Conservation (phyloP, 1,139 yeast species). For the Blastobotrys illinoisensis region DNA sequence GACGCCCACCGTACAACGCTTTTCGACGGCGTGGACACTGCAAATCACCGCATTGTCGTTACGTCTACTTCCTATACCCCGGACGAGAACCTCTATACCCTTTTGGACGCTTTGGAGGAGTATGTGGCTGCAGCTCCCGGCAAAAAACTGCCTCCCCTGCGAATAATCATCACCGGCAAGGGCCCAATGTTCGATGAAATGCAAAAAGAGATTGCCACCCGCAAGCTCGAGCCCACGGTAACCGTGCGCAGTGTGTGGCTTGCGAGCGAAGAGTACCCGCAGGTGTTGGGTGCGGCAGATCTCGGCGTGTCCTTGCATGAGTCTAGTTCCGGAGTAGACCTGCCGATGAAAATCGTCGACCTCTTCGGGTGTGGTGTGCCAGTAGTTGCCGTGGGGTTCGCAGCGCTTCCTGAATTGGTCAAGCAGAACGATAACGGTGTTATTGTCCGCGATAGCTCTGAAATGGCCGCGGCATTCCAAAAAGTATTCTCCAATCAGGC, state of each 20-base stretch:
- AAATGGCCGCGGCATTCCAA: slow-evolving; percentile 47
- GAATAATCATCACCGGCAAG: slow-evolving; percentile 83
- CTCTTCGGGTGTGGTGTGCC: slow-evolving; percentile 97
- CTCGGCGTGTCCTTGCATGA: slow-evolving; percentile 85
- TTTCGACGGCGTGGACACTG: slow-evolving; percentile 36
- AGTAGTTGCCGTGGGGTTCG: slow-evolving; percentile 70
- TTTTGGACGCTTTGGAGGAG: slow-evolving; percentile 60
- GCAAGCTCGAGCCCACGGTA: slow-evolving; percentile 32
- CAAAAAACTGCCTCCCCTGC: slow-evolving; percentile 28
- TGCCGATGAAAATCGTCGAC: slow-evolving; percentile 97
- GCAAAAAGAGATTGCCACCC: slow-evolving; percentile 37
- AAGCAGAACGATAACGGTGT: slow-evolving; percentile 43
- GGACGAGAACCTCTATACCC: slow-evolving; percentile 77
- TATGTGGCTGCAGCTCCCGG: slow-evolving; percentile 32
- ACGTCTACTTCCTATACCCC: slow-evolving; percentile 94
- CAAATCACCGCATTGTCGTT: slow-evolving; percentile 55
- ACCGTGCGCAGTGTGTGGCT: slow-evolving; percentile 70
- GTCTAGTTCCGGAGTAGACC: slow-evolving; percentile 87
- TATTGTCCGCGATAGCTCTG: slow-evolving; percentile 40
- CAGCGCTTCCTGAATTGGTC: slow-evolving; percentile 44
- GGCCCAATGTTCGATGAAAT: slow-evolving; percentile 70
- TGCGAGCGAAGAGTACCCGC: slow-evolving; percentile 72
- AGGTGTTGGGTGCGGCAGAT: slow-evolving; percentile 69
- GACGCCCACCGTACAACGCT: slow-evolving; percentile 32
- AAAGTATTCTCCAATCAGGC: slow-evolving; percentile 42